Conservation (phyloP, 2,329 filamentous ascomycete genomes). For the Penicillium verrucosum region DNA sequence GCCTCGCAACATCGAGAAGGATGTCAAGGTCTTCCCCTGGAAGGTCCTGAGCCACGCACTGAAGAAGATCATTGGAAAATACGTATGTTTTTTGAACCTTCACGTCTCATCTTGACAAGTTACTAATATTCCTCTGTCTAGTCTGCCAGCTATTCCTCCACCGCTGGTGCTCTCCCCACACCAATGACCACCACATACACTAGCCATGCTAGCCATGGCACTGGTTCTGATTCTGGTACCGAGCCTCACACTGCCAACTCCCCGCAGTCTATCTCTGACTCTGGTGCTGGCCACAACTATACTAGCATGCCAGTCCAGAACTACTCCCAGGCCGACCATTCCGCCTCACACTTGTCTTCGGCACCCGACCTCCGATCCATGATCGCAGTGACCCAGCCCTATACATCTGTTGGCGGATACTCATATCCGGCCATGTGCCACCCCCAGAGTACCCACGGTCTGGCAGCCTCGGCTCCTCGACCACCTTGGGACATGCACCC, state of each 20-base stretch:
- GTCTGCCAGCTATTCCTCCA: conserved; percentile 69
- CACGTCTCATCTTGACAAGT: conserved; percentile 5
- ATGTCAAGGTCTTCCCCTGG: conserved; percentile 98
- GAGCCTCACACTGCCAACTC: conserved; percentile 49
- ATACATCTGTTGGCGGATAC: conserved; percentile 31
- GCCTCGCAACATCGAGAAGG: conserved; percentile 96
- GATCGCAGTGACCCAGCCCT: conserved; percentile 31
- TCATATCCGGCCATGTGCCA: conserved; percentile 35
- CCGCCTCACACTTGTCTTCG: conserved; percentile 29
- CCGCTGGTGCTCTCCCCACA: conserved; percentile 48
- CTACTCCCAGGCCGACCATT: conserved; percentile 40
- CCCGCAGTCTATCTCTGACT: conserved; percentile 48
- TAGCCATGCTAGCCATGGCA: conserved; percentile 34
- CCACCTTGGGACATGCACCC: conserved; percentile 40
- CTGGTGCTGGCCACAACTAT: conserved; percentile 45
- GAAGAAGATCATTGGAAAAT: conserved; percentile 99
- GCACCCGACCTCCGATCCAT: conserved; percentile 40
- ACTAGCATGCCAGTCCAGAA: conserved; percentile 43
- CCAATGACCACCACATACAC: conserved; percentile 37
- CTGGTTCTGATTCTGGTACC: conserved; percentile 47
- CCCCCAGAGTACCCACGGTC: conserved; percentile 26
- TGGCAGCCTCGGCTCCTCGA: conserved; percentile 33
- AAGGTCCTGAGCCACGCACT: conserved; percentile 80
- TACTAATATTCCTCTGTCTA: conserved; percentile 32
- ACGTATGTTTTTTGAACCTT: conserved; percentile 54